Conservation (phyloP, 2,329 filamentous ascomycete genomes). For the Nemania sp. region DNA sequence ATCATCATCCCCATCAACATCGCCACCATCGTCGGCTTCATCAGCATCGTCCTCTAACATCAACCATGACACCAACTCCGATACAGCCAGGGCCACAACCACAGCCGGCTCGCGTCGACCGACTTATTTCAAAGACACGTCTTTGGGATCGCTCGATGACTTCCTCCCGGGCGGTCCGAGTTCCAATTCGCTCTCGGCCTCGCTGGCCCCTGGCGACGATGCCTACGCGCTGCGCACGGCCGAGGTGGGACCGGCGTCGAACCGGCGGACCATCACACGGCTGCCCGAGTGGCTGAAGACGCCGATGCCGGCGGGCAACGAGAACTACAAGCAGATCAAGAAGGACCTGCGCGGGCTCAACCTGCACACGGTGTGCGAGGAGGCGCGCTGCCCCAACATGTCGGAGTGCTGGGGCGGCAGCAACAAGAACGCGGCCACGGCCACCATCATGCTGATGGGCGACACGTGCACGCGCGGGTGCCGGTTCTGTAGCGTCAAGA, state of each 20-base stretch:
- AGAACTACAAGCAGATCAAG: conserved; percentile 93
- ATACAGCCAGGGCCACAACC: too few species aligned
- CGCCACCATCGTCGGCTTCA: conserved; percentile 23
- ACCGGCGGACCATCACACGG: conserved; percentile 68
- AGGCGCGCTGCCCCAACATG: conserved; percentile 96
- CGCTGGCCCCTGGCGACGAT: conserved; percentile 58
- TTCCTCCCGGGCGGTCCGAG: too few species aligned
- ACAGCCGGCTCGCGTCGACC: conserved; percentile 38
- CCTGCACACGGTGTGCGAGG: conserved; percentile 95
- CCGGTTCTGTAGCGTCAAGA: conserved; percentile 97
- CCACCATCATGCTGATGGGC: conserved; percentile 99
- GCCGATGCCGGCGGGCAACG: conserved; percentile 78
- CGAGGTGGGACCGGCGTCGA: conserved; percentile 65
- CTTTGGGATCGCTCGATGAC: conserved; percentile 60
- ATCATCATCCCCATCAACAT: conserved; percentile 23
- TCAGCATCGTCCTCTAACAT: conserved; percentile 22
- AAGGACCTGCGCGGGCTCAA: conserved; percentile 86
- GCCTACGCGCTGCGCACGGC: conserved; percentile 65
- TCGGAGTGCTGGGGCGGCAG: conserved; percentile 96
- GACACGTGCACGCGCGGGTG: conserved; percentile 97
- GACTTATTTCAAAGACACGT: conserved; percentile 63
- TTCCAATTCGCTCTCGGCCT: conserved; percentile 45
- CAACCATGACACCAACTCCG: too few species aligned
- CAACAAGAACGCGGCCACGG: conserved; percentile 86
- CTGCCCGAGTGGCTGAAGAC: conserved; percentile 96